Conservation (phyloP, 2,329 filamentous ascomycete species). For the Pseudocercospora vitis region DNA sequence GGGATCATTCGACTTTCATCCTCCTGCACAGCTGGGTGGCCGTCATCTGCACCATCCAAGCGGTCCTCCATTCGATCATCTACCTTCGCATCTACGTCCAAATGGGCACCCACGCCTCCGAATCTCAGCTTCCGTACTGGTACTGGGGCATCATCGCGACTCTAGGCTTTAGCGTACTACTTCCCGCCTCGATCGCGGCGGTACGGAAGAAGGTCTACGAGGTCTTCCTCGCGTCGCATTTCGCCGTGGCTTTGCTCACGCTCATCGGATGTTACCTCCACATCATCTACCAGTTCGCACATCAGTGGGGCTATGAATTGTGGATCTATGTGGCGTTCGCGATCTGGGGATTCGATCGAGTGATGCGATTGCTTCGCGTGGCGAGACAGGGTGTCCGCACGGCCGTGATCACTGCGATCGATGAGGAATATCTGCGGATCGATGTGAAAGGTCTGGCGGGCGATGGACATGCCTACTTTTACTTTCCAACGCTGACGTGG, state of each 20-base stretch:
- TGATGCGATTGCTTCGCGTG: conserved; percentile 44
- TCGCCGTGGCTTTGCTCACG: conserved; percentile 43
- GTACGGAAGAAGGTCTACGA: conserved; percentile 45
- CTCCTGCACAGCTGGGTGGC: conserved; percentile 53
- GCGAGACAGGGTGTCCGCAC: conserved; percentile 40
- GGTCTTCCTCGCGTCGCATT: conserved; percentile 47
- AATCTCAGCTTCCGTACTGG: conserved; percentile 1
- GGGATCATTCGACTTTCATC: conserved; percentile 51
- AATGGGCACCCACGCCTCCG: conserved; percentile 1
- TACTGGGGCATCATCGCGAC: conserved; percentile 18
- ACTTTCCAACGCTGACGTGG: conserved; percentile 49
- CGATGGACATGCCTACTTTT: conserved; percentile 45
- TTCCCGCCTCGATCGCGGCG: conserved; percentile 39
- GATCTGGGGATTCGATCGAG: conserved; percentile 50
- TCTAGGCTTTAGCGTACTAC: conserved; percentile 28
- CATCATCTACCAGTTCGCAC: conserved; percentile 38
- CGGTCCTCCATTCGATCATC: conserved; percentile 48
- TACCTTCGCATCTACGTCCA: conserved; percentile 37
- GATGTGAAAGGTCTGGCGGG: conserved; percentile 45
- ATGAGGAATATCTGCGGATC: conserved; percentile 41
- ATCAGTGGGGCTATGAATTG: conserved; percentile 48
- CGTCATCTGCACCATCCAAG: conserved; percentile 47
- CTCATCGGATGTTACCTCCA: conserved; percentile 49
- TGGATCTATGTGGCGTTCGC: conserved; percentile 49
- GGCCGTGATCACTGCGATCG: conserved; percentile 40